These are phyloP conservation scores for Meredithiella fracta DNA, from an alignment of 2,329 filamentous ascomycete genomes.

Conservation along the genomic window DNA sequence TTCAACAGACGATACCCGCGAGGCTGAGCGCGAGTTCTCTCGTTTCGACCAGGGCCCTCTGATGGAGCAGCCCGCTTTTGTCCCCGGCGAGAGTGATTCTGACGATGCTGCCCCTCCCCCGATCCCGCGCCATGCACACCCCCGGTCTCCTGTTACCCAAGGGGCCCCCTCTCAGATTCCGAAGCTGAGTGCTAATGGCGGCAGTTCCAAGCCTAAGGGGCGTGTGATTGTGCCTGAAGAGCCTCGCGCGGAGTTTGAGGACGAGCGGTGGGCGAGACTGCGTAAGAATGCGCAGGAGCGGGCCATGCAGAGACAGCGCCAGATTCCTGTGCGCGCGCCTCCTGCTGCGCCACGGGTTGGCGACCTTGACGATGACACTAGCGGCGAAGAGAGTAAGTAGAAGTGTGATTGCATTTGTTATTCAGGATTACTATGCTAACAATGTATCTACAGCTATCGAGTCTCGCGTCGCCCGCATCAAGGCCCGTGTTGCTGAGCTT, in stretches of 20 bases:
- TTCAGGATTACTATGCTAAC: constrained; percentile 17
- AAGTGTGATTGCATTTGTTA: neutral
- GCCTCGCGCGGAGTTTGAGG: constrained; percentile 23
- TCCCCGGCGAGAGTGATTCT: constrained; percentile 40
- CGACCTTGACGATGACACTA: constrained; percentile 72
- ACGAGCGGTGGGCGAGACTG: constrained; percentile 91
- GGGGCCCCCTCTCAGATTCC: neutral
- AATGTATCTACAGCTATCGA: constrained; percentile 56
- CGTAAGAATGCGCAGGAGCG: constrained; percentile 83
- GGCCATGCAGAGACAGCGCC: constrained; percentile 46
- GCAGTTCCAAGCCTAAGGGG: constrained; percentile 17
- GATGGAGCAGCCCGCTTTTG: constrained; percentile 69
- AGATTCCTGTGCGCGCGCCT: constrained; percentile 41
- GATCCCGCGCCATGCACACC: constrained; percentile 28
- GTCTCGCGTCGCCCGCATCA: constrained; percentile 90
- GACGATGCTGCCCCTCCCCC: constrained; percentile 36
- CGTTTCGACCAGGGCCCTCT: constrained; percentile 82
- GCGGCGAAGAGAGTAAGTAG: constrained; percentile 78
- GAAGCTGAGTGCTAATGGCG: constrained; percentile 1
- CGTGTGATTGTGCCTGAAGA: constrained; percentile 18
- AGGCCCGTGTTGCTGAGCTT: constrained; percentile 85
- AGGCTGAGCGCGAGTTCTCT: constrained; percentile 44
- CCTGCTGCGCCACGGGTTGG: neutral
- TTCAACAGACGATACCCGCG: constrained; percentile 39
- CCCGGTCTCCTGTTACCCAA: constrained; percentile 18